Evolutionary conservation across 1,284 basidiomycete species (phyloP), one percentile per base, ranked within the genome.

Genomic region (Trichosporon ovoides): DNA sequence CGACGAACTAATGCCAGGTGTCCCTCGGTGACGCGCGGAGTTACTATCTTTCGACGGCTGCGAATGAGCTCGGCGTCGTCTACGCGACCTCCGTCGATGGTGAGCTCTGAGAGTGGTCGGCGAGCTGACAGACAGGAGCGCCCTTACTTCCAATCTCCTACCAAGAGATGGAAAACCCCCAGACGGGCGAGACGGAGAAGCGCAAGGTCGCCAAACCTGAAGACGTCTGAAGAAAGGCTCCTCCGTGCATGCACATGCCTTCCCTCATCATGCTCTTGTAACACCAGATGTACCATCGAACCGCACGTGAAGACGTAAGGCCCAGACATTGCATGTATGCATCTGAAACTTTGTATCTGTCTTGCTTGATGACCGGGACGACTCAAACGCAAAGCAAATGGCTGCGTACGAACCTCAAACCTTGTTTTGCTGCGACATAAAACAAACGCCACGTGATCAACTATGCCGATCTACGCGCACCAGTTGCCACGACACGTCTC

Each of bases 11-110:
- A 57, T 51, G 36, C 3, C 68, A 95, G 91, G 88, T 94, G 54
- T 95, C 91, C 14, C 81, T 95, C 34, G 91, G 92, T n/a, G 91
- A 95, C 78, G 87, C 90, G 20, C 83, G 90, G 55, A 92, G 87
- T 68, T 98, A 98, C 78, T 96, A 93, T 78, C 83, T 98, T 35
- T 91, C 92, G 0, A 98, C 96, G 5, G 93, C 91, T 7, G 82
- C 89, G 40, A 98, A 98, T 75, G 88, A 95, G 66, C 83, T 98
- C 3, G 95, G 96, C 2, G 77, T 79, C 1, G 66, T 79, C 16
- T 76, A 71, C 31, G 77, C 73, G 3, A 73, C 65, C 2, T 77
- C 77, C 1, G 75, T 77, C 60, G 66, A 68, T 3, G 77, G 77
- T 76, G 33, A 60, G 73, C 61, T 20, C 1, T 18, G 6, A 28